Conservation (phyloP, 495 filamentous ascomycete species). For the Clohesyomyces aquaticus region DNA sequence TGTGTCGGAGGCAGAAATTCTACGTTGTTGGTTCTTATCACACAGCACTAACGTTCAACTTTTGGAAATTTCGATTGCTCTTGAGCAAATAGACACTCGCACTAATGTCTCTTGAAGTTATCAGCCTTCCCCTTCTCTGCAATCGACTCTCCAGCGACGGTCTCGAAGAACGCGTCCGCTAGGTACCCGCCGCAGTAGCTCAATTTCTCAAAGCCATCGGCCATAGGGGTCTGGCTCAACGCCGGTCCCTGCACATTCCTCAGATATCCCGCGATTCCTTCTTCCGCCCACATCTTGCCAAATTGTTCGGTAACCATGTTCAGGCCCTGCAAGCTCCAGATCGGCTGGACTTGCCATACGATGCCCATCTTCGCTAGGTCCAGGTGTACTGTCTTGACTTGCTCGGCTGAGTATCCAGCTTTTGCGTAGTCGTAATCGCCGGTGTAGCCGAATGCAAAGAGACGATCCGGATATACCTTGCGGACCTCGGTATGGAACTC, state of each 20-base stretch:
- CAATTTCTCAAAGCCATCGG: constrained; percentile 24
- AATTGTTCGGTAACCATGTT: constrained; percentile 27
- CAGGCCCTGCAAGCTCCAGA: constrained; percentile 38
- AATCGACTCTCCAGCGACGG: constrained; percentile 15
- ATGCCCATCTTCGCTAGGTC: constrained; percentile 41
- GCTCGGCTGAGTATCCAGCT: constrained; percentile 34
- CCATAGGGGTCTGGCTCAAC: constrained; percentile 6
- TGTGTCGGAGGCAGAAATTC: too few species aligned
- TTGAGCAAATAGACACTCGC: too few species aligned
- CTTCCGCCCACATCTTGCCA: constrained; percentile 21
- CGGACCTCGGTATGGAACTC: constrained; percentile 24
- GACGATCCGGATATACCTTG: constrained; percentile 17
- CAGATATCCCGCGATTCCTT: constrained; percentile 22
- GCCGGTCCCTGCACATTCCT: constrained; percentile 12
- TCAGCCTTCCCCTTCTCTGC: constrained; percentile 10
- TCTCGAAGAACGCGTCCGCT: constrained; percentile 24
- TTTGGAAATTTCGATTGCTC: too few species aligned
- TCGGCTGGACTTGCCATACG: constrained; percentile 41
- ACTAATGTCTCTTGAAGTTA: constrained; percentile 14
- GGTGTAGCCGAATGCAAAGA: constrained; percentile 41
- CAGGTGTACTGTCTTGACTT: constrained; percentile 30
- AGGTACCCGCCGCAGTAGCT: constrained; percentile 24
- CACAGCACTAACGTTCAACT: too few species aligned
- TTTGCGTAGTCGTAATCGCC: constrained; percentile 38
- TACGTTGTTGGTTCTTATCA: too few species aligned